These are phyloP conservation scores for Ophiostoma angusticollis DNA, from an alignment of 2,329 filamentous ascomycete genomes.

Conservation along the genomic window DNA sequence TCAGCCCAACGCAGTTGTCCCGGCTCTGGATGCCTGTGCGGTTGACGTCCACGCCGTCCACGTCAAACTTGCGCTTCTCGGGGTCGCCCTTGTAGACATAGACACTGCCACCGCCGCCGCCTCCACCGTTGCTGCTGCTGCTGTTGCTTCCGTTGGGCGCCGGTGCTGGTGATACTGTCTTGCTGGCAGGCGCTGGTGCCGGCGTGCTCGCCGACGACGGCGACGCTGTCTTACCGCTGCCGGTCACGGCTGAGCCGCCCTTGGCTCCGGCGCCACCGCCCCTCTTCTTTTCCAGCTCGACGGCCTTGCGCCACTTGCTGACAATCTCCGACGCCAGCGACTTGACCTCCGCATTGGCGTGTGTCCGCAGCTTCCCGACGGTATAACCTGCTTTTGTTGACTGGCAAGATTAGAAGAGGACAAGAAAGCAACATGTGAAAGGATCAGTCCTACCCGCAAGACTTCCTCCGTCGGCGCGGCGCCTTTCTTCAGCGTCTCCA, in stretches of 20 bases:
- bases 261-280: background rate
- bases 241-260: slow-evolving; percentile 1
- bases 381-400: slow-evolving; percentile 83
- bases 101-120: slow-evolving; percentile 28
- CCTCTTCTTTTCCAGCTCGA: slow-evolving; percentile 49
- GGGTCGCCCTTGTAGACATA: slow-evolving; percentile 52
- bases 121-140: slow-evolving; percentile 34
- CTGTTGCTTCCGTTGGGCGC: slow-evolving; percentile 36
- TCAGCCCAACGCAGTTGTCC: slow-evolving; percentile 75
- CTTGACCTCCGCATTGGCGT: slow-evolving; percentile 70
- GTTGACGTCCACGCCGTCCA: slow-evolving; percentile 66
- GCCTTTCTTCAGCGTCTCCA: slow-evolving; percentile 68
- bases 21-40: slow-evolving; percentile 62
- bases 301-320: slow-evolving; percentile 70
- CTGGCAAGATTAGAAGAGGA: slow-evolving; percentile 23
- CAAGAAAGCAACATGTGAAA: background rate
- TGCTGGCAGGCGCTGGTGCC: too few species aligned
- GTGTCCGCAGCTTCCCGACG: slow-evolving; percentile 67
- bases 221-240: slow-evolving; percentile 25
- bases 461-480: slow-evolving; percentile 80
- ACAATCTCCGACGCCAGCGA: slow-evolving; percentile 71
- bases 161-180: slow-evolving; percentile 30
- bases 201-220: slow-evolving; percentile 30
- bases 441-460: slow-evolving; percentile 63
- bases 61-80: slow-evolving; percentile 69